Conservation (phyloP, 2,329 filamentous ascomycete species). For the Alternaria viburni region DNA sequence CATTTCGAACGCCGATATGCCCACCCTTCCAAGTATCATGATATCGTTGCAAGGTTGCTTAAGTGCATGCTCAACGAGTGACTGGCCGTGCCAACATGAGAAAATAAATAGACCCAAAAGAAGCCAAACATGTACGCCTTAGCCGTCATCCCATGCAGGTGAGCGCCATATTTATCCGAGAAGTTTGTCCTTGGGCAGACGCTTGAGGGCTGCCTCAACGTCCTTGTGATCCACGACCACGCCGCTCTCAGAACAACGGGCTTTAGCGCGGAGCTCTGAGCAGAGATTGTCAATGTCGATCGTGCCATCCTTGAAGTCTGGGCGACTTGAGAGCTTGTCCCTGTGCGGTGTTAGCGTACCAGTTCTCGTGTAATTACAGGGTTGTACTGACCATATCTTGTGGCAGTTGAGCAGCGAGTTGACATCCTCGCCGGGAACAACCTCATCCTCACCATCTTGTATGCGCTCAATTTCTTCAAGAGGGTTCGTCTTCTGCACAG, state of each 20-base stretch:
- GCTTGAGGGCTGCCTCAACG: conserved; percentile 70
- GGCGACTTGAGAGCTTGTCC: conserved; percentile 87
- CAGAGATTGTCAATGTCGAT: conserved; percentile 94
- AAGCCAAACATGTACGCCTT: background rate
- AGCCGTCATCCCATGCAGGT: conserved; percentile 5
- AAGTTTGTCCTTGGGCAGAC: conserved; percentile 46
- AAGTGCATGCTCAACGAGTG: conserved; percentile 6
- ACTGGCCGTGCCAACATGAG: background rate
- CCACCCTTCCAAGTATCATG: background rate
- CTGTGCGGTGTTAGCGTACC: conserved; percentile 58
- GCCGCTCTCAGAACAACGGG: conserved; percentile 89
- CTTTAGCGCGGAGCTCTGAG: conserved; percentile 91
- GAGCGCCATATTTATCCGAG: conserved; percentile 1
- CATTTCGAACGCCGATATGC: background rate
- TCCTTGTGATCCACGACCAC: conserved; percentile 89
- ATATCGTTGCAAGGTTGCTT: background rate
- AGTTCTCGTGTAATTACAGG: background rate
- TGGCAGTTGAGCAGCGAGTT: conserved; percentile 79
- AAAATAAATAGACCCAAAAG: background rate
- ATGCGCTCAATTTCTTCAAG: conserved; percentile 78
- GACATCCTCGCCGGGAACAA: conserved; percentile 65
- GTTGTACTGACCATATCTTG: conserved; percentile 81
- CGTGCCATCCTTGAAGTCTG: conserved; percentile 86
- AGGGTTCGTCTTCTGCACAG: conserved; percentile 64
- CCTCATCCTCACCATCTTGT: conserved; percentile 72